Base-by-base conservation (phyloP, 192 early-diverging fungal genomes). In the Gonapodya prolifera region DNA sequence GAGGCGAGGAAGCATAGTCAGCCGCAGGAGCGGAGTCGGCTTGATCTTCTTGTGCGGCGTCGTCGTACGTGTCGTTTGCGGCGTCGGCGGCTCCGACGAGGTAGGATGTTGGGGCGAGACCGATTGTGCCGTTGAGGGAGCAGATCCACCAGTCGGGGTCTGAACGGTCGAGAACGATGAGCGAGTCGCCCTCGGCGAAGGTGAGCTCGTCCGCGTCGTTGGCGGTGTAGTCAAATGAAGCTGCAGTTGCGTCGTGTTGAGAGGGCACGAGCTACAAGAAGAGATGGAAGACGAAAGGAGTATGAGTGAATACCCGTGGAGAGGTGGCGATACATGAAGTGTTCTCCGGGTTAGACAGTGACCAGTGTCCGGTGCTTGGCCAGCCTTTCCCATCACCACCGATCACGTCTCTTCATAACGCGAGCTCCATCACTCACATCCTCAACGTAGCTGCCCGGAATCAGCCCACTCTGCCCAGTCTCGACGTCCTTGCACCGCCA, bases 101-200 rank as follows among this genome's bases (percentile, higher is more conserved):
- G 82, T 99, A 99, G 69, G 91, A 92, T 76, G 90, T 89, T 71
- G 96, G 97, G 31, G 92, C 89, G 77, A 97, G 91, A 28, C 97
- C 97, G 70, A 91, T 90, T 1, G 86, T 78, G 13, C 83, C 87
- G 77, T 91, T 87, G 33, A 87, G 87, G 33, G 84, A 83, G 77
- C 88, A 87, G 29, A 97, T 89, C 87, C 90, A 96, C 97, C 97
- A 99, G 82, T 98, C 96, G 1, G 89, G 90, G 78, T 96, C 95
- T 76, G 90, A 91, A 33, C 89, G 88, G 69, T 95, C 94, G 79
- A 94, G 91, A 1, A 99, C 82, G 71, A 87, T 81, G 71, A 77
- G 70, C 13, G 32, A 8, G 31, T 33, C 78, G 34, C 80, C 83
- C 77, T 89, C 88, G 8, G 69, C 70, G 34, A 89, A 83, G 71